Conservation (phyloP, 371 early-diverging fungal genomes). For the Lichtheimia hyalospora region DNA sequence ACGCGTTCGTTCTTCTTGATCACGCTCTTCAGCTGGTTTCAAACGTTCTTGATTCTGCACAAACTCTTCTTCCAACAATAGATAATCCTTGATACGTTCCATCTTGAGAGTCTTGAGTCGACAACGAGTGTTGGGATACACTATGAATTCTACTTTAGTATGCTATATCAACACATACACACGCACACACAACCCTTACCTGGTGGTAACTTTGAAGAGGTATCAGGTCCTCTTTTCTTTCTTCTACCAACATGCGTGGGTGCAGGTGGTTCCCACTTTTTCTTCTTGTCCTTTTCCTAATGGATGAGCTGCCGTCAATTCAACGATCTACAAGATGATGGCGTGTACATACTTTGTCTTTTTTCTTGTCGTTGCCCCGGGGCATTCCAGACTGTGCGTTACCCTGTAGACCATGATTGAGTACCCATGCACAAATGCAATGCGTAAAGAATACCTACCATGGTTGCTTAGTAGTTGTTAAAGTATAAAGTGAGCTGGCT, state of each 20-base stretch:
- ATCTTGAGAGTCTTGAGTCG: conserved; percentile 94
- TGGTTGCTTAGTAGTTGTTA: no score
- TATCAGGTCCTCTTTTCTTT: conserved; percentile 96
- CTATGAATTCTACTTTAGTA: conserved; percentile 35
- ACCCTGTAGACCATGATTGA: conserved; percentile 49
- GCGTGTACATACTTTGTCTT: conserved; percentile 44
- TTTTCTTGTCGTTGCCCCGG: conserved; percentile 60
- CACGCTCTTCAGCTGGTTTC: conserved; percentile 95
- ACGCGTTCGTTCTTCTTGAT: conserved; percentile 90
- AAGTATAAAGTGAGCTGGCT: no score
- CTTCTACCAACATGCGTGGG: conserved; percentile 97
- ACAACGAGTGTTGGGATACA: conserved; percentile 96
- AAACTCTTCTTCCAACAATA: conserved; percentile 98
- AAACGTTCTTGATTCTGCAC: conserved; percentile 95
- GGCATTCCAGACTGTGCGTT: conserved; percentile 77
- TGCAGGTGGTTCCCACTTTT: conserved; percentile 98
- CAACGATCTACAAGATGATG: background rate
- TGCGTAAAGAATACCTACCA: no score
- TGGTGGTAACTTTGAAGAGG: conserved; percentile 90
- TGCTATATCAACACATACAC: background rate
- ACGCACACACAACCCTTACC: no score
- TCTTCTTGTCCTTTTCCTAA: conserved; percentile 79
- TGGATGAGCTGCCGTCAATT: conserved; percentile 3
- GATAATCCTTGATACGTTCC: conserved; percentile 97
- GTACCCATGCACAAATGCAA: no score